phyloP scores from a whole-genome alignment of 1,139 yeast species.

The Yarrowia galli region DNA sequence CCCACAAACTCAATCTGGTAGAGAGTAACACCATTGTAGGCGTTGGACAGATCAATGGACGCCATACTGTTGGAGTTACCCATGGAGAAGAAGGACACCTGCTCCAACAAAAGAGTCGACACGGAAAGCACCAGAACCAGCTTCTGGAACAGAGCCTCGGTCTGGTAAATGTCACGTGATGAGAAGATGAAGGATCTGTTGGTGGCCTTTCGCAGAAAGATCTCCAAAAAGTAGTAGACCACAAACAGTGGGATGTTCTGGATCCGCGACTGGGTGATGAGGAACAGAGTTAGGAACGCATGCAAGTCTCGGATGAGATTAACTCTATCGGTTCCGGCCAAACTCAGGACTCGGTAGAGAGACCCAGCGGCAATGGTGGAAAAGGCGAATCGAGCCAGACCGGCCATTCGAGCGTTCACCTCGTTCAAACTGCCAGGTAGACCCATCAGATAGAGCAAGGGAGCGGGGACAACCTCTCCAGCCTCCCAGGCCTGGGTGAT shows the following conservation, averaged over 20 bases:
- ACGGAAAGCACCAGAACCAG: constrained; percentile 45
- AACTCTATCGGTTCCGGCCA: constrained; percentile 20
- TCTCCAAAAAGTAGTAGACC: constrained; percentile 54
- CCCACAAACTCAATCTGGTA: constrained; percentile 82
- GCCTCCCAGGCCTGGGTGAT: constrained; percentile 62
- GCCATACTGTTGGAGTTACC: constrained; percentile 95
- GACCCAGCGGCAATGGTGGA: constrained; percentile 46
- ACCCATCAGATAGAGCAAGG: constrained; percentile 51
- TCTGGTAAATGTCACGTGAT: constrained; percentile 20
- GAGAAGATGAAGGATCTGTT: constrained; percentile 42
- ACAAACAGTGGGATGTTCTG: constrained; percentile 75
- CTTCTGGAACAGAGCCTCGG: constrained; percentile 41
- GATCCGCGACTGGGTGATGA: constrained; percentile 73
- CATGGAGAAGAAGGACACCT: constrained; percentile 80
- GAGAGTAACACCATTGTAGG: constrained; percentile 81
- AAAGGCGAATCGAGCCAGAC: constrained; percentile 48
- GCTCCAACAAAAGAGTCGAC: constrained; percentile 59
- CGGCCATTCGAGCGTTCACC: constrained; percentile 43
- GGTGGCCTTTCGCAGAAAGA: constrained; percentile 43
- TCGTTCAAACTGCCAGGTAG: constrained; percentile 42
- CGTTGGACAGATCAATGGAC: constrained; percentile 86
- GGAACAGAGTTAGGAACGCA: constrained; percentile 55
- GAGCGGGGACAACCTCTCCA: constrained; percentile 59
- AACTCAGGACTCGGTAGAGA: constrained; percentile 42
- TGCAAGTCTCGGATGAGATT: constrained; percentile 34